Evolutionary conservation across 73 alveolate species (phyloP).

Genomic region (Durusdinium trenchii): DNA sequence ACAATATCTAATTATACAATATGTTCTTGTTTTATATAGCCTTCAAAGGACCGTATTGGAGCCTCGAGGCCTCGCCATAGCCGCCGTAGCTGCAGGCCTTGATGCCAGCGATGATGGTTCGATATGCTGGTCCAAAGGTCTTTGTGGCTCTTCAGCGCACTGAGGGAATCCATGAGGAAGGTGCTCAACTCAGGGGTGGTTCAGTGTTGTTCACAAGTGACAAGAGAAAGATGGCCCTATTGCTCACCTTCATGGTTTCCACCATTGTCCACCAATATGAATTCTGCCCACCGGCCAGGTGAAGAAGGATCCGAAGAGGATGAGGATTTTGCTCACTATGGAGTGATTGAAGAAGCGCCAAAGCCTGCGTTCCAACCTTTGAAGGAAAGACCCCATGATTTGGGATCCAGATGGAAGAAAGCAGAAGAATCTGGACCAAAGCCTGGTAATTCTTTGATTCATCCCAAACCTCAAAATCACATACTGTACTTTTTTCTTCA

Average conservation of each 20-base stretch:
- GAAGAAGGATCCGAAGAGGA: slow-evolving; percentile 74
- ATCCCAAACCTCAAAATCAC: no score
- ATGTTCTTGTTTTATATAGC: no score
- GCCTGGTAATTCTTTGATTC: no score
- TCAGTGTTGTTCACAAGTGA: no score
- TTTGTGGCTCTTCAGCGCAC: slow-evolving; percentile 21
- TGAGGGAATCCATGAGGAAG: slow-evolving; percentile 48
- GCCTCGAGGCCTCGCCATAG: background rate
- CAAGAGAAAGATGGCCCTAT: no score
- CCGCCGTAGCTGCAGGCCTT: background rate
- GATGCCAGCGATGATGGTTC: slow-evolving; percentile 92
- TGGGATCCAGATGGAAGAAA: slow-evolving; percentile 76
- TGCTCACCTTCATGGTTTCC: no score
- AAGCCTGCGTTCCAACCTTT: slow-evolving; percentile 87
- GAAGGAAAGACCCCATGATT: slow-evolving; percentile 72
- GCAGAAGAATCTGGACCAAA: no score
- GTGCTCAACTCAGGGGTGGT: no score
- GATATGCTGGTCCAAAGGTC: slow-evolving; percentile 73
- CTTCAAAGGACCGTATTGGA: no score
- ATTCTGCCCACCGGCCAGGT: background rate
- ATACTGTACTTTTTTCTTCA: no score
- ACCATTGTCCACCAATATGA: no score
- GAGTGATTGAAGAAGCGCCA: slow-evolving; percentile 82
- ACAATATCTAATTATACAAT: no score
- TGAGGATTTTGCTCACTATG: slow-evolving; percentile 61